Evolutionary conservation across 306 rosid genomes (phyloP).

Genomic region (Argentina anserina): DNA sequence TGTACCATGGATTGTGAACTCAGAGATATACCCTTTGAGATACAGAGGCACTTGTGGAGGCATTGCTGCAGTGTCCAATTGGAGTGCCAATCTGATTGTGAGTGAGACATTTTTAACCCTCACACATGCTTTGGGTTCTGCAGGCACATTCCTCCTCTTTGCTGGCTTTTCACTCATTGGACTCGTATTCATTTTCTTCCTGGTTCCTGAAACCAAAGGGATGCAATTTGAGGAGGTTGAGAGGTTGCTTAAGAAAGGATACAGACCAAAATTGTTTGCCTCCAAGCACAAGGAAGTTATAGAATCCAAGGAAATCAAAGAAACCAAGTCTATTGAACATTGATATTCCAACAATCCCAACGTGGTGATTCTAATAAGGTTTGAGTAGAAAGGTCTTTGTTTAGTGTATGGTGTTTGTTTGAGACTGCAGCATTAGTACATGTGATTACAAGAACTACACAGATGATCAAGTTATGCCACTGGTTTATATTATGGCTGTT

Average conservation of each 20-base stretch:
- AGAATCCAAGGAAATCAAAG: neutral
- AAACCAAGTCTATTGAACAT: neutral
- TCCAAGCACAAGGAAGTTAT: neutral
- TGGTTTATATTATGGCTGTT: no score
- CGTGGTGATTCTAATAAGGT: neutral
- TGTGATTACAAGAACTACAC: neutral
- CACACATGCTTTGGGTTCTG: slow-evolving; percentile 47
- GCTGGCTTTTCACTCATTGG: slow-evolving; percentile 58
- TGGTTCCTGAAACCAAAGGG: slow-evolving; percentile 70
- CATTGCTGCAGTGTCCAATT: slow-evolving; percentile 74
- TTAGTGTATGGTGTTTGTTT: neutral
- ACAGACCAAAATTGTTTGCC: slow-evolving; percentile 20
- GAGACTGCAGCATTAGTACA: neutral
- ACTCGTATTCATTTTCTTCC: slow-evolving; percentile 39
- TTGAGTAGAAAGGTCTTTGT: neutral
- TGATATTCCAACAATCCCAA: neutral
- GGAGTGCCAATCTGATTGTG: slow-evolving; percentile 68
- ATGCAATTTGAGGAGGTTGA: slow-evolving; percentile 62
- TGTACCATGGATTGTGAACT: slow-evolving; percentile 77
- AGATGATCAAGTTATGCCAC: neutral
- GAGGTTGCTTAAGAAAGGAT: slow-evolving; percentile 53
- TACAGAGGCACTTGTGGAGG: slow-evolving; percentile 82
- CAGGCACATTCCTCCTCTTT: slow-evolving; percentile 72
- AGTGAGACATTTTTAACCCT: slow-evolving; percentile 66
- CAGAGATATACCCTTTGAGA: slow-evolving; percentile 72